Evolutionary conservation across 176 grass and related monocot genomes (phyloP), one percentile per base, ranked within the genome.

Genomic region (Elaeis guineensis): DNA sequence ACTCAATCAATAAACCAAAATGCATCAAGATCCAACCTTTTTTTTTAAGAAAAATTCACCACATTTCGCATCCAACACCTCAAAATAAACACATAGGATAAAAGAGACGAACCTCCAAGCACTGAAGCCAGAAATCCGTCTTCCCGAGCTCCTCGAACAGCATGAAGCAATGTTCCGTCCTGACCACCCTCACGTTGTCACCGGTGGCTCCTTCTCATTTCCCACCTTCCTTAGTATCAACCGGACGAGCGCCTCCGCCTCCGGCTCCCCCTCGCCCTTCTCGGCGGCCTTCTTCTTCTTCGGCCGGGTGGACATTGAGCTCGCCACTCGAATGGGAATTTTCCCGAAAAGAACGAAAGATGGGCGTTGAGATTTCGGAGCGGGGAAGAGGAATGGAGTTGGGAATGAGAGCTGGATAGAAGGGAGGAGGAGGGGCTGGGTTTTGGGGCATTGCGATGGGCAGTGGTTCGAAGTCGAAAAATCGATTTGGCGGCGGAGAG

Each of bases 131-230:
- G 7, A 20, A 73, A 53, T 97, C 93, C 25, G 66, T 72, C 69
- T 86, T 89, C 72, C 84, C 87, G 62, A 97, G 81, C 67, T 97
- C 87, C 79, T 97, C 87, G 14, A 97, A 97, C 20, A 97, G 83
- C 62, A 92, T 76, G 72, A 91, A 97, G 70, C 87, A 92, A 70
- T 91, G 93, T 49, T 89, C 79, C 58, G 84, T 82, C 58, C 87
- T 65, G 67, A 97, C 59, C 35, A 80, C 72, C 84, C 63, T 82
- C 19, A 91, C 87, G 79, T 81, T 21, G 79, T 49, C 32, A 89
- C 81, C 23, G 91, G 55, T 21, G 76, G 74, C 63, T 97, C 87
- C 69, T 91, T 91, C 18, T 84, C 76, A 5, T 78, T 81, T 3
- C 20, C 59, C 6, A 66, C 80, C 71, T 66, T 85, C 57, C 78